phyloP scores from a whole-genome alignment of 2,329 filamentous ascomycete genomes.

The Trichoderma aggressivum region DNA sequence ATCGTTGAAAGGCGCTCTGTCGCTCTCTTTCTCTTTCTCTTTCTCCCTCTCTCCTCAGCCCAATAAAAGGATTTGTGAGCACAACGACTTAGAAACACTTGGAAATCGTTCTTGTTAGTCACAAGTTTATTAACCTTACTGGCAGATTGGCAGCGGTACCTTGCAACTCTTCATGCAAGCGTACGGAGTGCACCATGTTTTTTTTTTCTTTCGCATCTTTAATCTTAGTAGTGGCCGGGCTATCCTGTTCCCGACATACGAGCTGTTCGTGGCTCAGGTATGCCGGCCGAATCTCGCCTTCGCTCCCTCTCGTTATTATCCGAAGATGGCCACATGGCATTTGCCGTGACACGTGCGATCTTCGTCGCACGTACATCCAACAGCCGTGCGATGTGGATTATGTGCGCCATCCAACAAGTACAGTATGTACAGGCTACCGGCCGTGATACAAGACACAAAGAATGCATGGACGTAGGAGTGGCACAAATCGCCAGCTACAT shows the following conservation, averaged over 20 bases:
- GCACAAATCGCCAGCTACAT: not conserved
- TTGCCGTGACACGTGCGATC: slow-evolving; percentile 20
- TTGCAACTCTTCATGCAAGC: not conserved
- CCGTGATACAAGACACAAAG: not conserved
- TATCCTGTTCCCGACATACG: not conserved
- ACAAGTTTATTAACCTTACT: not conserved
- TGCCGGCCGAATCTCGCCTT: slow-evolving; percentile 10
- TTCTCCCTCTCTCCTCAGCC: not conserved
- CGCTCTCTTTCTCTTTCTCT: too few species aligned
- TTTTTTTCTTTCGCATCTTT: not conserved
- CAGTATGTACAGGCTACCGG: not conserved
- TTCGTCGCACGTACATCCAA: slow-evolving; percentile 14
- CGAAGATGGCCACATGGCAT: slow-evolving; percentile 18
- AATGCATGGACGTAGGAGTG: not conserved
- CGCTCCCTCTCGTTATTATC: slow-evolving; percentile 5
- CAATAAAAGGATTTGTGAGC: not conserved
- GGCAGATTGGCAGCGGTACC: not conserved
- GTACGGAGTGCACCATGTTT: not conserved
- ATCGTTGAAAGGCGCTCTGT: too few species aligned
- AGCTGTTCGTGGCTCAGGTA: not conserved
- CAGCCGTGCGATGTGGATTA: not conserved
- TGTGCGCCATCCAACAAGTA: not conserved
- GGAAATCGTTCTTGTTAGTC: not conserved
- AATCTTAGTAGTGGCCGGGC: not conserved
- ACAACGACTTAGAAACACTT: too few species aligned